These are phyloP conservation scores for Phanerodontia chrysosporium DNA, from an alignment of 768 basidiomycete species.

Conservation along the genomic window DNA sequence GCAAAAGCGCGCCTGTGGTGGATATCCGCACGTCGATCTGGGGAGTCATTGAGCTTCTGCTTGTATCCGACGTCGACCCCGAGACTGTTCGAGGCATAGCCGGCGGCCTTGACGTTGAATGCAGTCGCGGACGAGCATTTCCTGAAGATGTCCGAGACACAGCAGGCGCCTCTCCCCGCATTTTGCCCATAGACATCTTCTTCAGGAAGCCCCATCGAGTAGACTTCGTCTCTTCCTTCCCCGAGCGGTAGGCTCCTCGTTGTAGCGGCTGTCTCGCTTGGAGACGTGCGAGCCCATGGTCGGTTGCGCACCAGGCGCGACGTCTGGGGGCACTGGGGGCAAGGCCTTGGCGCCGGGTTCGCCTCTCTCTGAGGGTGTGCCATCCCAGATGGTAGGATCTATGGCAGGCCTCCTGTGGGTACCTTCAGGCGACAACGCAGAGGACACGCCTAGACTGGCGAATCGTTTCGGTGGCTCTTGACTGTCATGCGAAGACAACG, in stretches of 20 bases:
- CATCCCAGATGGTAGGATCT: slow-evolving; percentile 48
- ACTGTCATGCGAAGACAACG: slow-evolving; percentile 31
- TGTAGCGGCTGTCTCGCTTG: slow-evolving; percentile 8
- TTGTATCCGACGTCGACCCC: background rate
- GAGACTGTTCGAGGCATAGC: slow-evolving; percentile 12
- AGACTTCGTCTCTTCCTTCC: slow-evolving; percentile 52
- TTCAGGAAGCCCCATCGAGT: slow-evolving; percentile 94
- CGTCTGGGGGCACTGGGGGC: slow-evolving; percentile 14
- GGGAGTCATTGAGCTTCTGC: slow-evolving; percentile 31
- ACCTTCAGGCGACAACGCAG: slow-evolving; percentile 35
- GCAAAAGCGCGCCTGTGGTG: slow-evolving; percentile 58
- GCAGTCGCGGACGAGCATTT: slow-evolving; percentile 22
- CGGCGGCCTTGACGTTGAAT: slow-evolving; percentile 13
- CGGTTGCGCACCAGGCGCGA: slow-evolving; percentile 13
- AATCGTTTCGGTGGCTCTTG: slow-evolving; percentile 50
- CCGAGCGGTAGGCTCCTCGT: slow-evolving; percentile 3
- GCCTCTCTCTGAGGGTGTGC: slow-evolving; percentile 34
- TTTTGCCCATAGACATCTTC: slow-evolving; percentile 98
- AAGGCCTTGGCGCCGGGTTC: slow-evolving; percentile 10
- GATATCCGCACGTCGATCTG: slow-evolving; percentile 72
- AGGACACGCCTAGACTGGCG: slow-evolving; percentile 57
- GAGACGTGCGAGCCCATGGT: slow-evolving; percentile 11
- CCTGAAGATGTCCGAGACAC: slow-evolving; percentile 34
- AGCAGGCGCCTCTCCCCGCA: slow-evolving; percentile 58
- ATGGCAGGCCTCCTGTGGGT: slow-evolving; percentile 37